phyloP scores from a whole-genome alignment of 768 basidiomycete species.

The Lentinula aciculospora region DNA sequence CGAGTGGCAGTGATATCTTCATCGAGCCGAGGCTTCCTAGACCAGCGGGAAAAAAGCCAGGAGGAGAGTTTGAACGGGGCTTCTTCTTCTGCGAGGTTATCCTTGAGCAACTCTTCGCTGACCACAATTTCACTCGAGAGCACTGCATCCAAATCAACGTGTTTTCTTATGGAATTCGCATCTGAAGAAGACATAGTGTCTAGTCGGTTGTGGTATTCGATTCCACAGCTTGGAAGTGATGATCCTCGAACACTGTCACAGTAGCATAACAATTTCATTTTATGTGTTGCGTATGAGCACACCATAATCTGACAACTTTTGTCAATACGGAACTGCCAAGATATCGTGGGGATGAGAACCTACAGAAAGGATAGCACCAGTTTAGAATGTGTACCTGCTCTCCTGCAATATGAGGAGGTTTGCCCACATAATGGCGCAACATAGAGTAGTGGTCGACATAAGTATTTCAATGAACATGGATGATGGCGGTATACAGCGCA shows the following conservation, averaged over 20 bases:
- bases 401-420: not conserved
- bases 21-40: slow-evolving; percentile 15
- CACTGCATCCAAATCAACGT: not conserved
- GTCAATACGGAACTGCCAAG: not conserved
- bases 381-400: not conserved
- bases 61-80: slow-evolving; percentile 28
- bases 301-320: not conserved
- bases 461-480: no score
- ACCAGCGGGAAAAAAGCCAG: slow-evolving; percentile 25
- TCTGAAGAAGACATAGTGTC: not conserved
- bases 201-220: not conserved
- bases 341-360: not conserved
- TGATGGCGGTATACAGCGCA: not conserved
- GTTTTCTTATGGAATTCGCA: not conserved
- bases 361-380: not conserved
- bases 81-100: slow-evolving; percentile 27
- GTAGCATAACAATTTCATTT: no score
- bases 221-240: not conserved
- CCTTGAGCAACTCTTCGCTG: not conserved
- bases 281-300: not conserved
- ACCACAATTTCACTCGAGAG: not conserved
- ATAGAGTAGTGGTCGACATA: not conserved
- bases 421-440: not conserved
- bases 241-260: not conserved
- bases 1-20: slow-evolving; percentile 40